These are phyloP conservation scores for Diaporthe citriasiana DNA, from an alignment of 2,329 filamentous ascomycete genomes.

Conservation along the genomic window DNA sequence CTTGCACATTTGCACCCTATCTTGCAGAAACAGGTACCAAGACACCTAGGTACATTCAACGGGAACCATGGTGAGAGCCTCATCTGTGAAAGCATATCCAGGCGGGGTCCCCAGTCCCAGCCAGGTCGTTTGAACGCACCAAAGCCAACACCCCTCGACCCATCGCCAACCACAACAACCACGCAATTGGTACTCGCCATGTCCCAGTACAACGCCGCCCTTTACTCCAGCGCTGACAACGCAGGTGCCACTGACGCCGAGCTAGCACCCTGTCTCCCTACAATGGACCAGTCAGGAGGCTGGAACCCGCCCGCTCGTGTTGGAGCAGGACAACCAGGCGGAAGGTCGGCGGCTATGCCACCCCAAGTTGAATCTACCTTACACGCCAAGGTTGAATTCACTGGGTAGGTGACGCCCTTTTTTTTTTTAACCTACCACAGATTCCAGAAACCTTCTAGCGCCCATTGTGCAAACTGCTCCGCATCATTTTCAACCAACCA, in stretches of 20 bases:
- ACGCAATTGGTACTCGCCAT: not conserved
- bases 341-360: not conserved
- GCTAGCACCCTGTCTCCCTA: not conserved
- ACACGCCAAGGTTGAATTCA: not conserved
- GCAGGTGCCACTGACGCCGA: not conserved
- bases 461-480: not conserved
- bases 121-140: not conserved
- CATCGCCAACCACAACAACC: not conserved
- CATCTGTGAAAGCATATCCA: not conserved
- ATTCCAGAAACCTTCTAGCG: no score
- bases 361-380: not conserved
- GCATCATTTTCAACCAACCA: not conserved
- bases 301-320: no score
- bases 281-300: not conserved
- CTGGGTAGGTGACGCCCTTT: not conserved
- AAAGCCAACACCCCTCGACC: not conserved
- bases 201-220: not conserved
- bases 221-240: not conserved
- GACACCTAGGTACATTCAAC: not conserved
- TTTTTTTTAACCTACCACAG: not conserved
- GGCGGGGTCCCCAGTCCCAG: not conserved
- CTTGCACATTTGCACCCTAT: constrained; percentile 5
- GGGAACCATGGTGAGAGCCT: not conserved
- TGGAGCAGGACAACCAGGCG: not conserved
- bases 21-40: not conserved